Evolutionary conservation across 2,329 filamentous ascomycete species (phyloP).

Genomic region (Plectosphaerella cucumerina): DNA sequence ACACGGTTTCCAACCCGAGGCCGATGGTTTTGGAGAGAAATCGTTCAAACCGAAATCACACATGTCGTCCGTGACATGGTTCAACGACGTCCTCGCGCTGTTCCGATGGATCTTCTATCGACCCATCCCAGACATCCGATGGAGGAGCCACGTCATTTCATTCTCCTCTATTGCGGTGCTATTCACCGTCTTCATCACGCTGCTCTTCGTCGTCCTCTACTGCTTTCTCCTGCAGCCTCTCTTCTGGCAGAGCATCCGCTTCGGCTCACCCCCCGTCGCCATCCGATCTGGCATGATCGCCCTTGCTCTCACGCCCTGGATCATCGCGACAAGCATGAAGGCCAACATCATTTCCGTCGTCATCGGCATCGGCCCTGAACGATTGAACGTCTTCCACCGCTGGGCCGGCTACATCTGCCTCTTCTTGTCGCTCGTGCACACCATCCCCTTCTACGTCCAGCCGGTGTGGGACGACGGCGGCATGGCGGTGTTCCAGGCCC

Average conservation of each 20-base stretch:
- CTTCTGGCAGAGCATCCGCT: constrained; percentile 83
- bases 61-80: constrained; percentile 65
- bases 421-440: constrained; percentile 78
- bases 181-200: constrained; percentile 60
- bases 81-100: constrained; percentile 78
- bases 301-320: constrained; percentile 89
- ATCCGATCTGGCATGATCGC: constrained; percentile 88
- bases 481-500: constrained; percentile 62
- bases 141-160: constrained; percentile 65
- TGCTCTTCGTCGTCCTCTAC: constrained; percentile 73
- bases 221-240: constrained; percentile 84
- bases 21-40: constrained; percentile 51
- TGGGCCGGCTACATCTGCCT: constrained; percentile 88
- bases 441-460: constrained; percentile 83
- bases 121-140: constrained; percentile 69
- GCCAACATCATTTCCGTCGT: constrained; percentile 79
- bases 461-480: constrained; percentile 81
- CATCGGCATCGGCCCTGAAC: constrained; percentile 87
- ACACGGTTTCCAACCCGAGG: constrained; percentile 72
- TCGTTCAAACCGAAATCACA: constrained; percentile 64
- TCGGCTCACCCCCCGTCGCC: constrained; percentile 82
- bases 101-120: constrained; percentile 88
- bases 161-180: constrained; percentile 78
- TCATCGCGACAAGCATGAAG: constrained; percentile 85
- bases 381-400: constrained; percentile 87